These are phyloP conservation scores for Candida sp. DNA, from an alignment of 1,139 yeast genomes.

Conservation along the genomic window DNA sequence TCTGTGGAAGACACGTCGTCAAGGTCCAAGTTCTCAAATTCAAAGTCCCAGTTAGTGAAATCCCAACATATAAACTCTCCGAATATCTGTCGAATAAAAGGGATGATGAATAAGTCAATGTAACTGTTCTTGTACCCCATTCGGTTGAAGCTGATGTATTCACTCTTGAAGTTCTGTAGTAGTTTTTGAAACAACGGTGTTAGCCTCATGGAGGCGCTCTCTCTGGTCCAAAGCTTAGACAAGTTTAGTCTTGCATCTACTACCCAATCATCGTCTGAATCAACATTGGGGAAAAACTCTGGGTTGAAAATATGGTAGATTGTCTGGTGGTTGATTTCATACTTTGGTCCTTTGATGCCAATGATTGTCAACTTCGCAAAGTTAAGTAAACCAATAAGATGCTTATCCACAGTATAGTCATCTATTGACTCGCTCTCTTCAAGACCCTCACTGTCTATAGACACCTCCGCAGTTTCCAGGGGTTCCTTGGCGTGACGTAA, in stretches of 20 bases:
- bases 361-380: conserved; percentile 45
- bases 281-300: conserved; percentile 48
- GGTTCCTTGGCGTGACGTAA: neutral
- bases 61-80: conserved; percentile 34
- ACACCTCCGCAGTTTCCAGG: neutral
- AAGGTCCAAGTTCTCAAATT: neutral
- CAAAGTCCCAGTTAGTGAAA: conserved; percentile 21
- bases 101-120: conserved; percentile 34
- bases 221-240: conserved; percentile 18
- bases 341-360: conserved; percentile 47
- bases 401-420: conserved; percentile 17
- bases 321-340: conserved; percentile 44
- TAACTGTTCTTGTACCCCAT: conserved; percentile 23
- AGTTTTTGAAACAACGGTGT: conserved; percentile 22
- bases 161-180: conserved; percentile 19
- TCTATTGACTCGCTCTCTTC: neutral
- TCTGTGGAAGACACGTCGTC: neutral
- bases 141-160: conserved; percentile 28
- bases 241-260: conserved; percentile 26
- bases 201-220: conserved; percentile 17
- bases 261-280: conserved; percentile 49
- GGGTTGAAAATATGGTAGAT: conserved; percentile 53
- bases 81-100: conserved; percentile 32
- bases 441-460: neutral
- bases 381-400: conserved; percentile 39